phyloP scores from a whole-genome alignment of 2,329 filamentous ascomycete species.

The Cladosporium oxysporum region DNA sequence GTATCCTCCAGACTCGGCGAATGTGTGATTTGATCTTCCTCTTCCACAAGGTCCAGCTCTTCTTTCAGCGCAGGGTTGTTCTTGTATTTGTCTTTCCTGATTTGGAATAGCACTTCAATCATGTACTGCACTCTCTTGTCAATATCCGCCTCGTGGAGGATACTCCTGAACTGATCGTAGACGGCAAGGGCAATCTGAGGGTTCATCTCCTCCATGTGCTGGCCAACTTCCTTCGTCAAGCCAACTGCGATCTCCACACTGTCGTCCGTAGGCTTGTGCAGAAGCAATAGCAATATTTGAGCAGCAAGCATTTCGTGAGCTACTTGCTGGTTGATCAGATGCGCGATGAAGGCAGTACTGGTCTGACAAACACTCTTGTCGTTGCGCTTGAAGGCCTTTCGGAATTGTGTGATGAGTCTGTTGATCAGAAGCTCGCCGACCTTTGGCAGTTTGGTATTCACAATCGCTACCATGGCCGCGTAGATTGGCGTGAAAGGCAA shows the following conservation, averaged over 20 bases:
- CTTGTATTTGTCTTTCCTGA: slow-evolving; percentile 94
- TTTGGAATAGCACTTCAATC: slow-evolving; percentile 96
- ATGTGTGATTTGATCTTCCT: slow-evolving; percentile 98
- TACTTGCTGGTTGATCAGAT: slow-evolving; percentile 94
- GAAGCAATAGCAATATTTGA: slow-evolving; percentile 85
- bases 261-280: slow-evolving; percentile 95
- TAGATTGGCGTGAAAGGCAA: slow-evolving; percentile 96
- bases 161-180: slow-evolving; percentile 93
- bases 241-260: slow-evolving; percentile 97
- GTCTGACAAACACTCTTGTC: slow-evolving; percentile 95
- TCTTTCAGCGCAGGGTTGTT: slow-evolving; percentile 89
- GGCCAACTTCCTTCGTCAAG: slow-evolving; percentile 87
- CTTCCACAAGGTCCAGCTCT: slow-evolving; percentile 91
- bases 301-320: slow-evolving; percentile 91
- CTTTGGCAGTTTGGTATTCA: slow-evolving; percentile 95
- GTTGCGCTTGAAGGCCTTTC: slow-evolving; percentile 93
- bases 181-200: slow-evolving; percentile 82
- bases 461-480: slow-evolving; percentile 90
- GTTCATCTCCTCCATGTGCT: slow-evolving; percentile 95
- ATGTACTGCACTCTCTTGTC: slow-evolving; percentile 99
- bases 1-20: slow-evolving; percentile 78
- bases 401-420: slow-evolving; percentile 85
- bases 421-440: slow-evolving; percentile 89
- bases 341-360: slow-evolving; percentile 90
- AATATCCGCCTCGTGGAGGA: slow-evolving; percentile 94